Percentiles rank a stretch among this genome's conserved stretches.
These are phyloP conservation scores for Thermothielavioides terrestris DNA, from an alignment of 495 filamentous ascomycete genomes.

Conservation along the genomic window DNA sequence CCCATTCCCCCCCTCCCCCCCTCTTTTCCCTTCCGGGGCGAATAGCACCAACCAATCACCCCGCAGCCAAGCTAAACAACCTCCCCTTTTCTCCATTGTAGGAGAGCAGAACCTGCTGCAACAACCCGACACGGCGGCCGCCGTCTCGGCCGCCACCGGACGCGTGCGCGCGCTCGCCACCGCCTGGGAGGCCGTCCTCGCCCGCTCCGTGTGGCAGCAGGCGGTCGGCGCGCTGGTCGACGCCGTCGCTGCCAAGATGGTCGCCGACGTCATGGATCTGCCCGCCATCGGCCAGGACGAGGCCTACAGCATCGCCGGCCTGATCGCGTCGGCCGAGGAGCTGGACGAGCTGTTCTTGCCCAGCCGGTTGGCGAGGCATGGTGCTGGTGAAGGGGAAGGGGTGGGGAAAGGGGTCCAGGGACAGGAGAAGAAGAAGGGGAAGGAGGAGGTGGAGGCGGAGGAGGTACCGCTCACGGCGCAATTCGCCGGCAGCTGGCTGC, in stretches of 20 bases:
- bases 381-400: conserved; percentile 20
- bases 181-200: conserved; percentile 73
- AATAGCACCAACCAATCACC: not conserved
- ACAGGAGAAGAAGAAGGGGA: conserved; percentile 17
- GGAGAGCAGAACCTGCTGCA: conserved; percentile 43
- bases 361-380: conserved; percentile 19
- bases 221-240: conserved; percentile 74
- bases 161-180: conserved; percentile 59
- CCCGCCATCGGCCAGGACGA: conserved; percentile 80
- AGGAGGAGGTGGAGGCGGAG: conserved; percentile 23
- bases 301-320: conserved; percentile 63
- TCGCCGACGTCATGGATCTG: conserved; percentile 79
- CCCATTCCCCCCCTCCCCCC: conserved; percentile 11
- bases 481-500: conserved; percentile 77
- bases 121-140: conserved; percentile 57
- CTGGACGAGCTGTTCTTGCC: conserved; percentile 71
- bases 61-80: conserved; percentile 28
- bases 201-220: conserved; percentile 73
- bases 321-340: conserved; percentile 59
- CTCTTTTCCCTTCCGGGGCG: not conserved
- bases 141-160: conserved; percentile 58
- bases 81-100: conserved; percentile 4
- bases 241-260: conserved; percentile 70
- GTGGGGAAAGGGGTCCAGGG: conserved; percentile 10
- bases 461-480: conserved; percentile 60